Evolutionary conservation across 2,329 filamentous ascomycete genomes (phyloP).

Genomic region (Fusarium mundagurra): DNA sequence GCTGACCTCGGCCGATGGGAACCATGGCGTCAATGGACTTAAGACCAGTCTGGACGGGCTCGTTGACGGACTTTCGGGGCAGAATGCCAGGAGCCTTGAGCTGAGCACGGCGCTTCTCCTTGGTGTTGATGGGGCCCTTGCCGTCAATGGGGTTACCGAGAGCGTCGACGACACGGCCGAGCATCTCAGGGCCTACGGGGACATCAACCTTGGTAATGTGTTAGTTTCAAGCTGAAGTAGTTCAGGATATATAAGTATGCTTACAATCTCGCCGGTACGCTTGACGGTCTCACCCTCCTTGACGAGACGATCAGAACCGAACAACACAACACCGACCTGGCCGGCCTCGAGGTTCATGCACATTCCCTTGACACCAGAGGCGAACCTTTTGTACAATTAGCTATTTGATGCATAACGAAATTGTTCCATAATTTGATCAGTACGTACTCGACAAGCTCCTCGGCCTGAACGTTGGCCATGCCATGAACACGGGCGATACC

Average conservation of each 20-base stretch:
- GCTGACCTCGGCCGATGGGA: conserved; percentile 99
- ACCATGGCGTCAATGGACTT: conserved; percentile 99
- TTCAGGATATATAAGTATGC: conserved; percentile 50
- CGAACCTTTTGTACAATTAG: conserved; percentile 74
- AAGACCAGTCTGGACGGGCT: conserved; percentile 99
- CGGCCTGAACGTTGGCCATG: conserved; percentile 99
- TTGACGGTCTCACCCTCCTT: conserved; percentile 99
- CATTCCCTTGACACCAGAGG: conserved; percentile 99
- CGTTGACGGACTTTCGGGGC: conserved; percentile 94
- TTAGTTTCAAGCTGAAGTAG: conserved; percentile 37
- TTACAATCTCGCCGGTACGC: conserved; percentile 99
- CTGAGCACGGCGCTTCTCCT: conserved; percentile 93
- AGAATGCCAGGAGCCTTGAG: conserved; percentile 99
- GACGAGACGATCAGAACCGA: conserved; percentile 99
- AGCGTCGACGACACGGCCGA: conserved; percentile 98
- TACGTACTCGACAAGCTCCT: conserved; percentile 99
- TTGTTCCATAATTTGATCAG: conserved; percentile 22
- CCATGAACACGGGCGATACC: conserved; percentile 99
- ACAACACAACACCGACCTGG: conserved; percentile 99
- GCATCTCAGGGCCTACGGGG: conserved; percentile 89
- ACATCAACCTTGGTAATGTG: conserved; percentile 81
- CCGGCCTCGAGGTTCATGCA: conserved; percentile 99
- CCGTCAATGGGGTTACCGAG: conserved; percentile 99
- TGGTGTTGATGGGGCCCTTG: conserved; percentile 96
- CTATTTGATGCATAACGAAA: conserved; percentile 3